phyloP scores from a whole-genome alignment of 176 grass and related monocot genomes.

The Lolium perenne region DNA sequence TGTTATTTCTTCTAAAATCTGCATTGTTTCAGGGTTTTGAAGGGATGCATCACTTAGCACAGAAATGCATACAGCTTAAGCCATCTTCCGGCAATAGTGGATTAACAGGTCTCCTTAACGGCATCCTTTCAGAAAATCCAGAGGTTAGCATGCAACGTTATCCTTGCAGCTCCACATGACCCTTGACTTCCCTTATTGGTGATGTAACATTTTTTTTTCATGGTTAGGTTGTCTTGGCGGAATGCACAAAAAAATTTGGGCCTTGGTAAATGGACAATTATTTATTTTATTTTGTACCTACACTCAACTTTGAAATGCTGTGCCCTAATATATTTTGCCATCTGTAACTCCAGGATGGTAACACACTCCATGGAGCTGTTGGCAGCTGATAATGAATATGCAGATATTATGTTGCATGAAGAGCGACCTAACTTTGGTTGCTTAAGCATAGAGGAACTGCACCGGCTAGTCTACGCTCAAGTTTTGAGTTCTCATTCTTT shows the following conservation, averaged over 20 bases:
- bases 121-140: constrained; percentile 87
- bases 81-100: constrained; percentile 64
- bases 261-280: constrained; percentile 73
- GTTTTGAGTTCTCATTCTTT: constrained; percentile 91
- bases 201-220: constrained; percentile 44
- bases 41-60: constrained; percentile 79
- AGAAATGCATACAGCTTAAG: constrained; percentile 91
- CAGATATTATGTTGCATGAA: constrained; percentile 84
- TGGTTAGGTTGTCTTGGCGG: constrained; percentile 85
- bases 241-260: constrained; percentile 84
- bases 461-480: constrained; percentile 91
- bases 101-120: constrained; percentile 75
- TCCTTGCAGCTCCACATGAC: constrained; percentile 34
- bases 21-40: constrained; percentile 81
- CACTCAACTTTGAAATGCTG: constrained; percentile 21
- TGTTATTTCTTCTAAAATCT: constrained; percentile 41
- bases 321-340: constrained; percentile 29
- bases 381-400: constrained; percentile 81
- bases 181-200: constrained; percentile 36
- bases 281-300: constrained; percentile 30
- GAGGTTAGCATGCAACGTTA: constrained; percentile 64
- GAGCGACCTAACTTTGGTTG: constrained; percentile 74
- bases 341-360: constrained; percentile 80
- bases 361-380: constrained; percentile 87
- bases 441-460: constrained; percentile 90